Base-by-base conservation (phyloP, 2,329 filamentous ascomycete genomes). In the Ustilaginoidea virens region DNA sequence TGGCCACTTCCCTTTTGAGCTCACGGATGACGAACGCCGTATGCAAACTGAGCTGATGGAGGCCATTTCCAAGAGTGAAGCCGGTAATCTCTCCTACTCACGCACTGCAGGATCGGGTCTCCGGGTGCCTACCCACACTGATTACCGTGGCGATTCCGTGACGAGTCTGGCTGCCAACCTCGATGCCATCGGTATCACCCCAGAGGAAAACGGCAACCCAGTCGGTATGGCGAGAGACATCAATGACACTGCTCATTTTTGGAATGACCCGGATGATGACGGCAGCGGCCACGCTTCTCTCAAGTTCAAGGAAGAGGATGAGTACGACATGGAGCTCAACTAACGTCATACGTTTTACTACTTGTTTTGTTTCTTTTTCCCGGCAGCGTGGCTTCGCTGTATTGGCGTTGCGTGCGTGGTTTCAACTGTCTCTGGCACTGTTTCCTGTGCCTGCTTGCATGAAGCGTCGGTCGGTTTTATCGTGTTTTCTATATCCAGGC, bases 21-120 rank as follows among this genome's bases (percentile, higher is more conserved):
- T 80, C 39, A 83, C 76, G 2, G 90, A 98, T 39, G 90, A 96
- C 31, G 87, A 96, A 61, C 78, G 77, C 50, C 80, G 90, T 23
- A 96, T 98, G 90, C 81, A 86, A 38, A 83, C 80, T 2, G 90
- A 98, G 53, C 71, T 96, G 27, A 67, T 85, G 49, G 82, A 92
- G 44, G 80, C 87, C 12, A 71, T 94, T 47, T 65, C 78, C 49
- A 86, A 79, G 62, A 90, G 85, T 39, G 78, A 81, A 25, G 59
- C 67, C 6, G 66, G 65, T 19, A 74, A 66, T n/a, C 86, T 92
- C 49, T 69, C 71, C 9, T 98, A 98, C 58, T 80, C 83, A 15
- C 76, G 90, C 35, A 75, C 72, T 11, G 71, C 79, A 17, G 87
- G 87, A 20, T 83, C 75, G 30, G 86, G 87, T 10, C 69, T 96